phyloP scores from a whole-genome alignment of 176 grass and related monocot species.

The Oryza nivara region DNA sequence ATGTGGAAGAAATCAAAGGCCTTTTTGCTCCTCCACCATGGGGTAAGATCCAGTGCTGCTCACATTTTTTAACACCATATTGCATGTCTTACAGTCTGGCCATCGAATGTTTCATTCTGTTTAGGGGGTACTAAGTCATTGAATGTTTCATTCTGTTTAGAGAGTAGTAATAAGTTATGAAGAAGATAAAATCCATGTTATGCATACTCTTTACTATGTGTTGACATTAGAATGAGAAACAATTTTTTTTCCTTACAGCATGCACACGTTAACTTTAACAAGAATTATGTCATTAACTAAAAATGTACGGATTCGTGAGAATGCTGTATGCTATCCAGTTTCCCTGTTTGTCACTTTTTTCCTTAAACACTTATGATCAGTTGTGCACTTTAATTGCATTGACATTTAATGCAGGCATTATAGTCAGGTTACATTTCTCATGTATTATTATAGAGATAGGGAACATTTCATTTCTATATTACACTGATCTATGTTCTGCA shows the following conservation, averaged over 20 bases:
- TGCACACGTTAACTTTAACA: neutral
- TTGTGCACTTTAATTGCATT: neutral
- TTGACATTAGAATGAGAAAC: neutral
- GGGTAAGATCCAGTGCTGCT: slow-evolving; percentile 49
- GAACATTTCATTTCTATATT: neutral
- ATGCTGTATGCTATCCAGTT: neutral
- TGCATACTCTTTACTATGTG: neutral
- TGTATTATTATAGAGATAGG: neutral
- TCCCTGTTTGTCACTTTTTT: neutral
- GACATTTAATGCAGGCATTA: slow-evolving; percentile 19
- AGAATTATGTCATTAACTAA: slow-evolving; percentile 2
- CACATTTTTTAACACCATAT: neutral
- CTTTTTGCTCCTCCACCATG: slow-evolving; percentile 95
- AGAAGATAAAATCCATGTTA: neutral
- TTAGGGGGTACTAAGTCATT: neutral
- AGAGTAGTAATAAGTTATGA: no score
- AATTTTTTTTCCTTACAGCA: neutral
- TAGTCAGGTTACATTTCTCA: neutral
- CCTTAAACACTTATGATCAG: neutral
- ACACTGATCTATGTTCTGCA: slow-evolving; percentile 9
- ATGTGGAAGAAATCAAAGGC: slow-evolving; percentile 94
- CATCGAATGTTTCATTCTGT: no score
- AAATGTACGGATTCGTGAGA: neutral
- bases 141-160: no score
- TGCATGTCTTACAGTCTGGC: neutral